Conservation (phyloP, 441 rosid species). For the Manihot esculenta region DNA sequence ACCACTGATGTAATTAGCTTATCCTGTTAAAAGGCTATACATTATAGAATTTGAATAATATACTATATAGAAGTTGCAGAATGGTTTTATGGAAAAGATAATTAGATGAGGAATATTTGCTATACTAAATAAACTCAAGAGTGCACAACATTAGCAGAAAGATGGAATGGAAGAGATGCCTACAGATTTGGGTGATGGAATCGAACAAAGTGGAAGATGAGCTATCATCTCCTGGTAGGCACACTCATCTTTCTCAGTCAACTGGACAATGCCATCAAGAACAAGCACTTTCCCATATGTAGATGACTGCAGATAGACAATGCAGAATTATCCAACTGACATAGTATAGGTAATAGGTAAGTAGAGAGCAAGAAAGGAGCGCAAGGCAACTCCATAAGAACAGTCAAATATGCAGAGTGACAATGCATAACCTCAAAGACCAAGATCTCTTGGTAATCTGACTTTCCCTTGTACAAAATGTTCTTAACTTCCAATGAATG, state of each 20-base stretch:
- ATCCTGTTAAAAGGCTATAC: not conserved
- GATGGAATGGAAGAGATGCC: conserved; percentile 6
- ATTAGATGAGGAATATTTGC: not conserved
- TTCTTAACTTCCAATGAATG: conserved; percentile 85
- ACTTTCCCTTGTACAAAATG: conserved; percentile 63
- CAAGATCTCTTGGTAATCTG: conserved; percentile 86
- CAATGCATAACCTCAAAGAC: conserved; percentile 71
- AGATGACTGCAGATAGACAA: conserved; percentile 59
- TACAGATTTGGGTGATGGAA: conserved; percentile 84
- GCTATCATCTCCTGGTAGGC: conserved; percentile 99
- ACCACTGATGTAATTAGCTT: too few relatives aligned
- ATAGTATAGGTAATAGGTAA: too few relatives aligned
- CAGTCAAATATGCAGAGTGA: conserved; percentile 15
- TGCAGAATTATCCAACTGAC: not conserved
- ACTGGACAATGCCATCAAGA: conserved; percentile 91
- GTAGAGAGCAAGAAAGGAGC: not conserved
- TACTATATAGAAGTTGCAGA: not conserved
- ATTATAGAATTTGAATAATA: not conserved
- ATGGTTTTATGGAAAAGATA: not conserved
- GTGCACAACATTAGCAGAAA: not conserved
- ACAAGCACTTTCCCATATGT: conserved; percentile 95
- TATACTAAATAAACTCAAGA: not conserved
- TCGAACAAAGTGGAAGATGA: conserved; percentile 93
- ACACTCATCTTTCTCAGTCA: conserved; percentile 97
- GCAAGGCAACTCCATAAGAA: not conserved